Conservation (phyloP, 2,329 filamentous ascomycete species). For the Samsoniella hepiali region DNA sequence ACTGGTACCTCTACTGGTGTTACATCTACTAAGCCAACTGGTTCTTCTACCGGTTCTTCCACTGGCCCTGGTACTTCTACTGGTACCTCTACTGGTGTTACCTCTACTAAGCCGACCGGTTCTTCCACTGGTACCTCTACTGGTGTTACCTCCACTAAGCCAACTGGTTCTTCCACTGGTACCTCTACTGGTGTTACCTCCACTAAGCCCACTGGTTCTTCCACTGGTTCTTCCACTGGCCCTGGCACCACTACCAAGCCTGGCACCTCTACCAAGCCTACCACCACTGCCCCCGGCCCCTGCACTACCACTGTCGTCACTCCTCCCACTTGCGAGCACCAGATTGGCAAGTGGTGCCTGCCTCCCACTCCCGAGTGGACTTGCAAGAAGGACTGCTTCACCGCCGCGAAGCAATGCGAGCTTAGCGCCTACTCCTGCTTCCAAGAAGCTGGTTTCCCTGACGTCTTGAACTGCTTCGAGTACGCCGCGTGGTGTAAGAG, state of each 20-base stretch:
- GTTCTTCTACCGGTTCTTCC: constrained; percentile 14
- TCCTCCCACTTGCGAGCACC: constrained; percentile 51
- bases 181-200: constrained; percentile 20
- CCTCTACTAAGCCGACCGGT: constrained; percentile 9
- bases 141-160: constrained; percentile 16
- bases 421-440: constrained; percentile 51
- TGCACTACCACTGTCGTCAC: constrained; percentile 47
- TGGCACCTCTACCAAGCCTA: constrained; percentile 21
- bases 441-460: constrained; percentile 49
- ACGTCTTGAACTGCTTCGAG: constrained; percentile 46
- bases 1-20: background rate
- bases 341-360: constrained; percentile 53
- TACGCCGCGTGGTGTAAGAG: constrained; percentile 49
- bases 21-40: background rate
- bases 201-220: constrained; percentile 12
- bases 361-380: constrained; percentile 47
- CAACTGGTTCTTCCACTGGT: constrained; percentile 9
- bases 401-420: constrained; percentile 42
- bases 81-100: constrained; percentile 8
- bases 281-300: constrained; percentile 26
- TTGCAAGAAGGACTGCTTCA: constrained; percentile 40
- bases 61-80: constrained; percentile 3
- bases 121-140: constrained; percentile 16
- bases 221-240: constrained; percentile 21
- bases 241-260: constrained; percentile 23